phyloP scores from a whole-genome alignment of 2,329 filamentous ascomycete genomes.

The Penicillium nordicum region DNA sequence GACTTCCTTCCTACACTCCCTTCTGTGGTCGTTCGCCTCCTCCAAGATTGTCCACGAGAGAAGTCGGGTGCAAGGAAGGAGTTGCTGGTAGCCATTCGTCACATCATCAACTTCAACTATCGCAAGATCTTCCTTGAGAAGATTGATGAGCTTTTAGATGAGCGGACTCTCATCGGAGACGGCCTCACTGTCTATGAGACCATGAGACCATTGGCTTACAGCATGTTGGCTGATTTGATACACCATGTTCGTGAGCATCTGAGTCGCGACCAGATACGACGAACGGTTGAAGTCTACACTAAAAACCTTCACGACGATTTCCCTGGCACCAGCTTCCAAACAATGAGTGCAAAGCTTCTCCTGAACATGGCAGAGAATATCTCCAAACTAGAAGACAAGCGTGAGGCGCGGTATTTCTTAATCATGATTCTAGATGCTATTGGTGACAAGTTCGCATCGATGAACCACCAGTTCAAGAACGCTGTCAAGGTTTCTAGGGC shows the following conservation, averaged over 20 bases:
- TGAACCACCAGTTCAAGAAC: constrained; percentile 95
- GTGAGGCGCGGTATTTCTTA: constrained; percentile 89
- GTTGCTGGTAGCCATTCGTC: constrained; percentile 88
- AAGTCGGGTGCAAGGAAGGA: constrained; percentile 94
- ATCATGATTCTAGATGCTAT: constrained; percentile 98
- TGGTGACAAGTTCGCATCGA: constrained; percentile 94
- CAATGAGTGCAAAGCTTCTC: constrained; percentile 96
- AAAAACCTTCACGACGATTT: constrained; percentile 93
- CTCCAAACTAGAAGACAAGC: constrained; percentile 86
- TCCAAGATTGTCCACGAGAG: constrained; percentile 92
- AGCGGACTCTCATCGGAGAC: constrained; percentile 90
- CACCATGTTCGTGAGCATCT: constrained; percentile 94
- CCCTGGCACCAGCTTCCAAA: constrained; percentile 97
- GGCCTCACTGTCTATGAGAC: constrained; percentile 95
- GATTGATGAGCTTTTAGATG: constrained; percentile 92
- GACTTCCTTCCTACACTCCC: constrained; percentile 86
- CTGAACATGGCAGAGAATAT: constrained; percentile 99
- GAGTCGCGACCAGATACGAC: constrained; percentile 83
- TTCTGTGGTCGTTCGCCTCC: constrained; percentile 80
- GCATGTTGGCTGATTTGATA: constrained; percentile 96
- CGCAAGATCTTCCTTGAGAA: constrained; percentile 89
- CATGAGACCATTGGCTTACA: constrained; percentile 91
- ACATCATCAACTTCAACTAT: constrained; percentile 99
- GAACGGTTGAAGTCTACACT: constrained; percentile 96
- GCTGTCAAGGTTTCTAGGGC: constrained; percentile 90